Conservation (phyloP, 1,284 basidiomycete genomes). For the Microbotryomycetes sp. region DNA sequence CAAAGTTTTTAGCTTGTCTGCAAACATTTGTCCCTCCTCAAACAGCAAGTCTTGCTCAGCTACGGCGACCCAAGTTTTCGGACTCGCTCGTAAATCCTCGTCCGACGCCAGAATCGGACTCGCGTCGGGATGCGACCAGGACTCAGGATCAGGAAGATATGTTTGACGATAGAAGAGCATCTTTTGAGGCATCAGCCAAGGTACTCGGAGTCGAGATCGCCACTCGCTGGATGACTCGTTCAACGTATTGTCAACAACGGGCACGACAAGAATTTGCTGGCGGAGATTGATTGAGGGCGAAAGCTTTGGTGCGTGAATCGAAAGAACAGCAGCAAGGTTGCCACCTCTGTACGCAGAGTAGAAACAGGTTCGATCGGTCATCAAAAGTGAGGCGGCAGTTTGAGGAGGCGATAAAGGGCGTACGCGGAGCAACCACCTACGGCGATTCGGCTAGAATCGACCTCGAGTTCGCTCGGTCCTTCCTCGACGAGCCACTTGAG, state of each 20-base stretch:
- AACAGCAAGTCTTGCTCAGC: slow-evolving; percentile 61
- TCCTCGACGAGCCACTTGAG: slow-evolving; percentile 55
- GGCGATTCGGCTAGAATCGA: slow-evolving; percentile 49
- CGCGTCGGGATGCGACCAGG: slow-evolving; percentile 59
- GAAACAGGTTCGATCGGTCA: too few relatives aligned
- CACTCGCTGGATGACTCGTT: slow-evolving; percentile 49
- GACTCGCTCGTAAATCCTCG: slow-evolving; percentile 50
- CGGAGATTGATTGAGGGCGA: slow-evolving; percentile 53
- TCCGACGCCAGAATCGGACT: slow-evolving; percentile 62
- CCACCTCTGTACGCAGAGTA: slow-evolving; percentile 52
- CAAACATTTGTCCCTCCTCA: slow-evolving; percentile 61
- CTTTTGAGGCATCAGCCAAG: slow-evolving; percentile 55
- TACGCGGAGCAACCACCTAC: slow-evolving; percentile 65
- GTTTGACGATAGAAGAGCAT: slow-evolving; percentile 67
- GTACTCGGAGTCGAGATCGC: slow-evolving; percentile 55
- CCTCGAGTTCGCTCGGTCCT: slow-evolving; percentile 45
- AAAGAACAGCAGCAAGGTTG: slow-evolving; percentile 60
- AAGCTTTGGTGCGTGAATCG: slow-evolving; percentile 55
- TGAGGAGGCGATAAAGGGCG: slow-evolving; percentile 7
- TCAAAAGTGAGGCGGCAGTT: too few relatives aligned
- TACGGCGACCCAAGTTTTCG: slow-evolving; percentile 58
- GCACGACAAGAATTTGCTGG: slow-evolving; percentile 62
- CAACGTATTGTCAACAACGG: slow-evolving; percentile 64
- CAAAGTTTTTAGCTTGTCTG: slow-evolving; percentile 52
- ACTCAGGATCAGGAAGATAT: slow-evolving; percentile 57